phyloP scores from a whole-genome alignment of 1,284 basidiomycete species.

The Cryptococcus sp. region DNA sequence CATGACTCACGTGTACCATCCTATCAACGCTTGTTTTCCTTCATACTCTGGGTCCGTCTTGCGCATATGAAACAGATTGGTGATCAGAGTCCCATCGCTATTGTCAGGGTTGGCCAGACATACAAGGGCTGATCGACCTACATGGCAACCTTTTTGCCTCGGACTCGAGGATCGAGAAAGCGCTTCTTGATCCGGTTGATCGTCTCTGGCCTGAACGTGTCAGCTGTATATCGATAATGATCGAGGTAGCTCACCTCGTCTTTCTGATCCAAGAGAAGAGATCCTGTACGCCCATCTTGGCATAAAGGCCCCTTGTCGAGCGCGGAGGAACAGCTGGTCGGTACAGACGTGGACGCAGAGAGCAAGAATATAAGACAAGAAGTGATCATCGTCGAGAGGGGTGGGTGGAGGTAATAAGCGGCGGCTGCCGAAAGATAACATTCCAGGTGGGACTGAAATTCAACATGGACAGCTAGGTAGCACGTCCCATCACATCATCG shows the following conservation, averaged over 20 bases:
- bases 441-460: too few relatives aligned
- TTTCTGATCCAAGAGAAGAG: slow-evolving; percentile 35
- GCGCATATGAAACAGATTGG: slow-evolving; percentile 44
- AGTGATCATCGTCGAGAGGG: too few relatives aligned
- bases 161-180: slow-evolving; percentile 17
- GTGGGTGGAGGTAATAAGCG: too few relatives aligned
- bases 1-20: slow-evolving; percentile 42
- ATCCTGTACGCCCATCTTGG: slow-evolving; percentile 43
- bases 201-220: neutral
- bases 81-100: slow-evolving; percentile 44
- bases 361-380: too few relatives aligned
- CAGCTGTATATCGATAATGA: neutral
- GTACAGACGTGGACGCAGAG: too few relatives aligned
- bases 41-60: slow-evolving; percentile 17
- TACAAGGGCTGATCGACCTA: slow-evolving; percentile 8
- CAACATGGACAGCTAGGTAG: too few relatives aligned
- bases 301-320: too few relatives aligned
- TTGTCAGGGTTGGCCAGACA: neutral
- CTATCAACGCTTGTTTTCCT: slow-evolving; percentile 30
- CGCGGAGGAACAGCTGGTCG: too few relatives aligned
- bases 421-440: too few relatives aligned
- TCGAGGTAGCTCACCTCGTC: slow-evolving; percentile 21
- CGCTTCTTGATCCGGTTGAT: neutral
- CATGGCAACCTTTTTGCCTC: slow-evolving; percentile 41
- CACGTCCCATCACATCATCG: too few relatives aligned